phyloP scores from a whole-genome alignment of 208 protist species.

The Balamuthia mandrillaris region DNA sequence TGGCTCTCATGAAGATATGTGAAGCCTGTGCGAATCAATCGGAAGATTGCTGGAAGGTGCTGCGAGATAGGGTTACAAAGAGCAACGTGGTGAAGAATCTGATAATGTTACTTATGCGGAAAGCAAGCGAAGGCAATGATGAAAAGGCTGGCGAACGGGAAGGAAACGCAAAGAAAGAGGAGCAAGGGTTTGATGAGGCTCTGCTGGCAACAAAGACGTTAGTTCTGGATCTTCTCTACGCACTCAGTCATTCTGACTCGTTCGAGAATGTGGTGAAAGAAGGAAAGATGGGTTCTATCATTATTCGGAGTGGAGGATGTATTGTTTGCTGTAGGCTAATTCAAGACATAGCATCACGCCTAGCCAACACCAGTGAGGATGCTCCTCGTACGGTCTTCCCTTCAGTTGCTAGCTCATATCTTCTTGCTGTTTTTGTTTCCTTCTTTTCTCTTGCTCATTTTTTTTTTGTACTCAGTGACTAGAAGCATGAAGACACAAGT shows the following conservation, averaged over 20 bases:
- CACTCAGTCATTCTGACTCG: conserved; percentile 8
- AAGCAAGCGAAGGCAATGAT: no score
- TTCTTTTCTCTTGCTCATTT: no score
- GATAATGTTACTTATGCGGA: conserved; percentile 19
- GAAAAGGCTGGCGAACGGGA: not conserved
- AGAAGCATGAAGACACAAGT: not conserved
- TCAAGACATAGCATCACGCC: no score
- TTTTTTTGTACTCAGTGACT: no score
- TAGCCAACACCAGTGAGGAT: no score
- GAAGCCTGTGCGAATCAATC: not conserved
- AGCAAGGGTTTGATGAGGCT: not conserved
- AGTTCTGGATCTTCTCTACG: conserved; percentile 36
- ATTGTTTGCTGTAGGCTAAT: conserved; percentile 22
- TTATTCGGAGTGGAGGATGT: conserved; percentile 31
- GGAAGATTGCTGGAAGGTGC: conserved; percentile 15
- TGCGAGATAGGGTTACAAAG: not conserved
- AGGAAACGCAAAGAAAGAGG: not conserved
- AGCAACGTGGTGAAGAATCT: conserved; percentile 24
- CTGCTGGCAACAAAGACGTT: conserved; percentile 26
- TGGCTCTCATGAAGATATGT: conserved; percentile 41
- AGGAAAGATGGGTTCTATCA: conserved; percentile 13
- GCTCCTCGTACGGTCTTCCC: no score
- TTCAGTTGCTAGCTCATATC: no score
- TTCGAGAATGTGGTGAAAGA: conserved; percentile 27
- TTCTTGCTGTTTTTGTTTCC: no score